phyloP scores from a whole-genome alignment of 2,329 filamentous ascomycete species.

The Nemania sp. region DNA sequence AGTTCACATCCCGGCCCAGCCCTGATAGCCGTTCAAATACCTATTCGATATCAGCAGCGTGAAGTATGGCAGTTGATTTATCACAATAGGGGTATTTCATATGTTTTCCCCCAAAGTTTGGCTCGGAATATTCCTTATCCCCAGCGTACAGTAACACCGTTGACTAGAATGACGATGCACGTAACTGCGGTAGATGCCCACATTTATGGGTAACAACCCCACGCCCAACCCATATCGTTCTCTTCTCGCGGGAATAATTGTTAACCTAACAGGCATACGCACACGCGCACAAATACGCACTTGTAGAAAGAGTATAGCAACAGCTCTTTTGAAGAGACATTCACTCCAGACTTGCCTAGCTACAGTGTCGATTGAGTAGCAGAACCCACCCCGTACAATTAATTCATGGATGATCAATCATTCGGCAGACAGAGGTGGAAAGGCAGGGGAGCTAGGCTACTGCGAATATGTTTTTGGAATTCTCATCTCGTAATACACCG shows the following conservation, averaged over 20 bases:
- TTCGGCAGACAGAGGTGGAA: too few species aligned
- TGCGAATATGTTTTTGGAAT: constrained; percentile 6
- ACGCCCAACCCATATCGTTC: too few species aligned
- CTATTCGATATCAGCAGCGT: too few species aligned
- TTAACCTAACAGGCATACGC: too few species aligned
- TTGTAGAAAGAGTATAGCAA: neutral
- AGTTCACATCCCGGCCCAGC: too few species aligned
- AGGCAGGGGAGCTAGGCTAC: neutral
- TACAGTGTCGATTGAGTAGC: neutral
- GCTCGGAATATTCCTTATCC: neutral
- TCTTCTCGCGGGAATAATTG: too few species aligned
- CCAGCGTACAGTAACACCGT: constrained; percentile 4
- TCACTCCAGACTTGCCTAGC: neutral
- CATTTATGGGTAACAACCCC: neutral
- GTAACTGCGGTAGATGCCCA: neutral
- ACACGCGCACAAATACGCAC: neutral
- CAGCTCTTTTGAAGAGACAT: neutral
- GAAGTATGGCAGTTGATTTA: too few species aligned
- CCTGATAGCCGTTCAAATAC: too few species aligned
- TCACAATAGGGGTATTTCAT: neutral
- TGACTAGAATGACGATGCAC: neutral
- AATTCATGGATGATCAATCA: too few species aligned
- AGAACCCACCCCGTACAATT: neutral
- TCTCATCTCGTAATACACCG: neutral
- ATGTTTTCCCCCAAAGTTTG: neutral